Evolutionary conservation across 106 monocot genomes (phyloP).

Genomic region (Allium sativum): DNA sequence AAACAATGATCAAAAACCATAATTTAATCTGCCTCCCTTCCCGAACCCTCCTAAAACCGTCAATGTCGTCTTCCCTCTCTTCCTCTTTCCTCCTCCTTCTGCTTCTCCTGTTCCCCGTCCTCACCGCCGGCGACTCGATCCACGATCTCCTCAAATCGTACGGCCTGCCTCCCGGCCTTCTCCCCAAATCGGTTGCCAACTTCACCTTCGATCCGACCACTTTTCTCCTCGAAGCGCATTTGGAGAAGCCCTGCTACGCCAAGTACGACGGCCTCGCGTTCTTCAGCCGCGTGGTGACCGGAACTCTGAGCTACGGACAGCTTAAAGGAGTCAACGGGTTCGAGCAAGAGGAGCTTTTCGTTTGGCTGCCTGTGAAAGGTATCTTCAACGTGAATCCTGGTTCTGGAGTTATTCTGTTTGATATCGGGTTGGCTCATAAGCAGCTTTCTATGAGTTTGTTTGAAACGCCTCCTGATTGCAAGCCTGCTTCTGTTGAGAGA

Average conservation of each 20-base stretch:
- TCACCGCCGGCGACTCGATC: slow-evolving; percentile 12
- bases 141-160: slow-evolving; percentile 22
- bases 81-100: neutral
- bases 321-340: slow-evolving; percentile 15
- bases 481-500: neutral
- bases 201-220: slow-evolving; percentile 17
- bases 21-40: neutral
- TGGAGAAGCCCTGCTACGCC: slow-evolving; percentile 24
- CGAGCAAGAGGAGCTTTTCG: slow-evolving; percentile 23
- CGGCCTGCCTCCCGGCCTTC: slow-evolving; percentile 24
- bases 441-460: slow-evolving; percentile 21
- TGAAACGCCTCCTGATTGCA: slow-evolving; percentile 17
- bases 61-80: neutral
- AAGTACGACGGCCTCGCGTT: slow-evolving; percentile 17
- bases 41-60: neutral
- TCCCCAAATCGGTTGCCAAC: slow-evolving; percentile 15
- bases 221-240: slow-evolving; percentile 13
- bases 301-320: slow-evolving; percentile 18
- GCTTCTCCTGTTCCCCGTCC: neutral
- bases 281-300: slow-evolving; percentile 17
- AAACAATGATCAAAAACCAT: too few species aligned
- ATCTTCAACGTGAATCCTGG: slow-evolving; percentile 13
- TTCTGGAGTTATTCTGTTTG: slow-evolving; percentile 25
- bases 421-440: slow-evolving; percentile 19
- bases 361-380: slow-evolving; percentile 17